Percentiles rank a stretch among this genome's conserved stretches.
phyloP scores from a whole-genome alignment of 2,329 filamentous ascomycete genomes.

The Arachnopeziza araneosa region DNA sequence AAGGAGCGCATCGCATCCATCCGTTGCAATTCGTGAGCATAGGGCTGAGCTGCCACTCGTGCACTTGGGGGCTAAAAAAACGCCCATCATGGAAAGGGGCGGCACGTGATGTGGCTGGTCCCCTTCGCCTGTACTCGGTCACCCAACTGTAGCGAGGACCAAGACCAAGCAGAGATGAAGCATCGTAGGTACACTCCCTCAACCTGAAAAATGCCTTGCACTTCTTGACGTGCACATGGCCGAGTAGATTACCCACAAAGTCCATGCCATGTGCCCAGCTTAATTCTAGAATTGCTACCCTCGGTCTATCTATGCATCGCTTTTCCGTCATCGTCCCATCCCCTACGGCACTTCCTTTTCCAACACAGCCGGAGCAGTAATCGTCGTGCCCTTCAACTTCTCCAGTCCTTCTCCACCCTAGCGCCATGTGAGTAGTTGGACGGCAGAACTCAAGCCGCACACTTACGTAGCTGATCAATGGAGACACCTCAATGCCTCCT shows the following conservation, averaged over 20 bases:
- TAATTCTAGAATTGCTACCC: background rate
- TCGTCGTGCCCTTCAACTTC: slow-evolving; percentile 45
- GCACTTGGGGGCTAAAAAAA: background rate
- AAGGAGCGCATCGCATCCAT: too few species aligned
- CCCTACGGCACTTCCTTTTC: slow-evolving; percentile 35
- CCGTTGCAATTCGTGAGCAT: background rate
- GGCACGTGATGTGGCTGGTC: background rate
- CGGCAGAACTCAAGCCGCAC: background rate
- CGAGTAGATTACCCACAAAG: too few species aligned
- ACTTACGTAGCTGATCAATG: slow-evolving; percentile 92
- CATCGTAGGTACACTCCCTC: too few species aligned
- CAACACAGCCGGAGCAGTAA: slow-evolving; percentile 48
- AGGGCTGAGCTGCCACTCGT: background rate
- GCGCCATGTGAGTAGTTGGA: slow-evolving; percentile 42
- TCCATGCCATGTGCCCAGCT: too few species aligned
- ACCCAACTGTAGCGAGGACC: too few species aligned
- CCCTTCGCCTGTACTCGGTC: too few species aligned
- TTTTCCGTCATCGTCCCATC: background rate
- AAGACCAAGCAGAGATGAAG: too few species aligned
- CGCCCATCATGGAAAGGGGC: background rate
- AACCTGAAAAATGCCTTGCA: too few species aligned
- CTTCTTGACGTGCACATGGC: too few species aligned
- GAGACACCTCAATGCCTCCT: slow-evolving; percentile 79
- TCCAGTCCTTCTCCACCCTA: slow-evolving; percentile 60
- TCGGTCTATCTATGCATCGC: slow-evolving; percentile 6